A percentile compares a stretch with the other conserved stretches of the same genome.
These are phyloP conservation scores for Picochlorum sp. DNA, from an alignment of 139 green algal genomes.

Conservation along the genomic window DNA sequence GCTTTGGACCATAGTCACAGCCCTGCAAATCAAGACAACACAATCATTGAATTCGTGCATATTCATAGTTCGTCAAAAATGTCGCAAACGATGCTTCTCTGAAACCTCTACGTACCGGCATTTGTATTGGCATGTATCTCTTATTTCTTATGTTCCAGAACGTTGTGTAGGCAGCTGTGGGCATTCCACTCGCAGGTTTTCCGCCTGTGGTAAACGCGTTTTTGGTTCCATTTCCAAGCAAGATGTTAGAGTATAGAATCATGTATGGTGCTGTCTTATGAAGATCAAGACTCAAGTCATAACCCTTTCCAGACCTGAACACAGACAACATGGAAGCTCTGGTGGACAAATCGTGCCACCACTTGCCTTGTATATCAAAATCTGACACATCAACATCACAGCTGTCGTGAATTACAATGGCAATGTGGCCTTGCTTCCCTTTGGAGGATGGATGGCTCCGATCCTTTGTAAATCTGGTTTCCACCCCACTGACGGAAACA, in stretches of 20 bases:
- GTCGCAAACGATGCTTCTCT: background rate
- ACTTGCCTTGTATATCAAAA: conserved; percentile 1
- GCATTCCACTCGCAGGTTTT: background rate
- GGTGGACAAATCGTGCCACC: background rate
- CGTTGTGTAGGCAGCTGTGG: conserved; percentile 1
- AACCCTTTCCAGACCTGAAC: background rate
- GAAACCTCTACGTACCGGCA: too few species aligned
- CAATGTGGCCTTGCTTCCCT: background rate
- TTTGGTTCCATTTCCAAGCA: background rate
- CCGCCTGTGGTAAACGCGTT: background rate
- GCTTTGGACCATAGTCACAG: conserved; percentile 1
- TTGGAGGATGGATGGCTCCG: background rate
- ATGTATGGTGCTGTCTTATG: background rate
- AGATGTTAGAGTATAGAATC: conserved; percentile 2
- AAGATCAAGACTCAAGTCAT: background rate
- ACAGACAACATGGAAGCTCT: conserved; percentile 1
- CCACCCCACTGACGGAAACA: background rate
- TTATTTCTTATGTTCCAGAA: conserved; percentile 12
- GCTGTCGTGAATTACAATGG: conserved; percentile 1
- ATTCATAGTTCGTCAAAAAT: background rate
- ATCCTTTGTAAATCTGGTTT: background rate
- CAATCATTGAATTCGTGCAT: too few species aligned
- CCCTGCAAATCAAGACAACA: background rate
- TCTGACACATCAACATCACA: background rate
- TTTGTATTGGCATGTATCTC: background rate